Evolutionary conservation across 2,329 filamentous ascomycete genomes (phyloP), one percentile per base, ranked within the genome.

Genomic region (Pestalotiopsis sp.): DNA sequence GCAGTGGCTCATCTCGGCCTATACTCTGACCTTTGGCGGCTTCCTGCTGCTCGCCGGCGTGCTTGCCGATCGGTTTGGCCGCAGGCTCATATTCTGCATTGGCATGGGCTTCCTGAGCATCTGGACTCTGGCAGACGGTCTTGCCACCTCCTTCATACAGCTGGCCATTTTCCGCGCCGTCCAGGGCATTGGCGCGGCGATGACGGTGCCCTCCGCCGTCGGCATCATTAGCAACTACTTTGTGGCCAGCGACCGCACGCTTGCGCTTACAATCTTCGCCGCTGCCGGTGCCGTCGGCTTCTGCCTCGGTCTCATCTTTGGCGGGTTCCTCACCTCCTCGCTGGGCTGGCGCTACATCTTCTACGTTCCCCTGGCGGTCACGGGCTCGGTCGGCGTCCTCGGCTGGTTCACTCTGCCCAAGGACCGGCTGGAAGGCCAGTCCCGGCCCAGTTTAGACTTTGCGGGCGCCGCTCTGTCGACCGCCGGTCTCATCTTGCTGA

Each of bases 161-260:
- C 72, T 91, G 68, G 85, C 88, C 67, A 78, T 90, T 57, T 89
- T 84, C 74, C 86, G 89, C 70, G 88, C 88, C 2, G 73, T 90
- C 11, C 87, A 90, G 76, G 89, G 89, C 0, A 78, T 91, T 13
- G 89, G 87, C 1, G 82, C 88, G 1, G 88, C 88, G 3, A 87
- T 88, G 0, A 88, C 88, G 70, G 76, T 91, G 14, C 88, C 88
- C 0, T 85, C 86, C 3, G 85, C 87, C 2, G 83, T 91, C 49
- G 88, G 88, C 83, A 81, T 91, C 23, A 78, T 86, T 65, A 80
- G 75, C 63, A 83, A 74, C 23, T 81, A 81, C 71, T 82, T 81
- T 25, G 77, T 77, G 11, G 76, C 77, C 12, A 73, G 77, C 49
- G 80, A 81, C 66, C 75, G 80, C 1, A 81, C 80, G 4, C 75